Conservation (phyloP, 768 basidiomycete genomes). For the Mycena belliarum region DNA sequence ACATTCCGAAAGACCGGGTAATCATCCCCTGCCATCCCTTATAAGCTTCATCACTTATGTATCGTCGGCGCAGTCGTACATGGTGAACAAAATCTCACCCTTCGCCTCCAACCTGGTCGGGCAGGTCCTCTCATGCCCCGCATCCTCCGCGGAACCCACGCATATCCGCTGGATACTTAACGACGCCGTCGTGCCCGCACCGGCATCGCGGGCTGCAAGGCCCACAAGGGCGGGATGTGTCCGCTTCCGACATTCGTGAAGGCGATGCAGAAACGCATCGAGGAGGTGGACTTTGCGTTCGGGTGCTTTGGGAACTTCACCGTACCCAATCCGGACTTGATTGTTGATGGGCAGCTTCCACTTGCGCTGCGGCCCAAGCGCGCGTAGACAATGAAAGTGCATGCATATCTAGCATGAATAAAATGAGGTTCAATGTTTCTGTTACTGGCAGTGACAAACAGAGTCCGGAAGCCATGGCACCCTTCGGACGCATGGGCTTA, state of each 20-base stretch:
- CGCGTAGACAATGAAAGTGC: too few relatives aligned
- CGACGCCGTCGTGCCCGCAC: slow-evolving; percentile 74
- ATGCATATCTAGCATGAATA: too few relatives aligned
- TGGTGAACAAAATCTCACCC: slow-evolving; percentile 34
- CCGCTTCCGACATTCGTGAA: slow-evolving; percentile 58
- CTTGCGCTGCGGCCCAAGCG: background rate
- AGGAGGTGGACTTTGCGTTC: slow-evolving; percentile 60
- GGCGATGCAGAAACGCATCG: slow-evolving; percentile 56
- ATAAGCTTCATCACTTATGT: slow-evolving; percentile 25
- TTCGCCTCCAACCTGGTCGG: slow-evolving; percentile 39
- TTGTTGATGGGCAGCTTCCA: slow-evolving; percentile 35
- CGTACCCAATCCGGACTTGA: slow-evolving; percentile 39
- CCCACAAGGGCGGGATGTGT: slow-evolving; percentile 62
- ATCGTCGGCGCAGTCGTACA: slow-evolving; percentile 38
- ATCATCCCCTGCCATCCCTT: slow-evolving; percentile 20
- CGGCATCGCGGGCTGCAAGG: slow-evolving; percentile 60
- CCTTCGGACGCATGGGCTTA: too few relatives aligned
- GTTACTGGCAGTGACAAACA: too few relatives aligned
- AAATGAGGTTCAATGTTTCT: too few relatives aligned
- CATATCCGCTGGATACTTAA: slow-evolving; percentile 62
- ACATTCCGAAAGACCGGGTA: slow-evolving; percentile 56
- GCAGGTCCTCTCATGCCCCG: slow-evolving; percentile 49
- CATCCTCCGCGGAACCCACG: slow-evolving; percentile 11
- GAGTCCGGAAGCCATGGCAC: too few relatives aligned
- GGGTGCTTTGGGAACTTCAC: slow-evolving; percentile 60